phyloP scores from a whole-genome alignment of 1,139 yeast species.

The Protomyces pachydermus region DNA sequence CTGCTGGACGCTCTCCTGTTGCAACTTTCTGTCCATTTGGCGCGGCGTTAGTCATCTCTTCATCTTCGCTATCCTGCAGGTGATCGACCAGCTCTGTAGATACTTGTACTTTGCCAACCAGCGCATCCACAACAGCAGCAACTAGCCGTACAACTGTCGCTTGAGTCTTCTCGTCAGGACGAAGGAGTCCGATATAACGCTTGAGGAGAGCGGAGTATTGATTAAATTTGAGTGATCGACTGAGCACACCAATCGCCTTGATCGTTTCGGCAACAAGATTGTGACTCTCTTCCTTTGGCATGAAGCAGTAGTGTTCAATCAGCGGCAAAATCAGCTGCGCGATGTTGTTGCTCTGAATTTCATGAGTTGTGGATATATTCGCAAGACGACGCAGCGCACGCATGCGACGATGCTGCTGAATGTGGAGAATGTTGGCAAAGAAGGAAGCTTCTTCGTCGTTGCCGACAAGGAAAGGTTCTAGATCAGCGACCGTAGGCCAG shows the following conservation, averaged over 20 bases:
- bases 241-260: conserved; percentile 56
- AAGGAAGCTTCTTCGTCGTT: conserved; percentile 84
- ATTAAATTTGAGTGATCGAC: conserved; percentile 63
- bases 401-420: conserved; percentile 81
- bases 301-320: conserved; percentile 62
- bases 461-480: conserved; percentile 58
- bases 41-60: conserved; percentile 30
- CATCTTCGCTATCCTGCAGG: conserved; percentile 24
- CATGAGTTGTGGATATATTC: conserved; percentile 39
- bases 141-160: conserved; percentile 60
- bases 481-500: conserved; percentile 56
- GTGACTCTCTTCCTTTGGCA: conserved; percentile 56
- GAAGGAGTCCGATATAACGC: conserved; percentile 61
- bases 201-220: conserved; percentile 72
- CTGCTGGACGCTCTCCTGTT: not conserved
- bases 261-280: conserved; percentile 72
- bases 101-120: conserved; percentile 35
- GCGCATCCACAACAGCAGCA: conserved; percentile 58
- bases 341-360: conserved; percentile 54
- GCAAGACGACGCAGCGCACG: conserved; percentile 67
- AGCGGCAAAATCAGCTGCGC: conserved; percentile 80
- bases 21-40: conserved; percentile 26
- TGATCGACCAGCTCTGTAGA: conserved; percentile 29
- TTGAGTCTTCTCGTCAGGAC: conserved; percentile 49
- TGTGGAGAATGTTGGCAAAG: conserved; percentile 72